phyloP scores from a whole-genome alignment of 1,284 basidiomycete genomes.

The Polyporus tsugae region DNA sequence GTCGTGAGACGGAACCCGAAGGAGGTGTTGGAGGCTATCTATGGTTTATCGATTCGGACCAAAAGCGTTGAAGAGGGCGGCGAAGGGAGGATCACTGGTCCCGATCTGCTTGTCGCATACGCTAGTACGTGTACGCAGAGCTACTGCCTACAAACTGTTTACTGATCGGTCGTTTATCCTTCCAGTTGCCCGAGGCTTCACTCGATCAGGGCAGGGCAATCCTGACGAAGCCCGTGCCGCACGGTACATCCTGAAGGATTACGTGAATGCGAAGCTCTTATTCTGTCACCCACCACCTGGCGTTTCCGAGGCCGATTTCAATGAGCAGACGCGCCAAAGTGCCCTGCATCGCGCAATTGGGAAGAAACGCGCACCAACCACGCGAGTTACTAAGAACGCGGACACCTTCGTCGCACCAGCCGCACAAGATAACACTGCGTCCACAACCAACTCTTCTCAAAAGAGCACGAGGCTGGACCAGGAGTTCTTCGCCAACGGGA shows the following conservation, averaged over 20 bases:
- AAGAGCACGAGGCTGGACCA: slow-evolving; percentile 81
- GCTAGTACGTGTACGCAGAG: slow-evolving; percentile 73
- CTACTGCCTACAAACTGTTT: not conserved
- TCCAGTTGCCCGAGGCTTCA: slow-evolving; percentile 92
- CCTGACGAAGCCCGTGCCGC: slow-evolving; percentile 97
- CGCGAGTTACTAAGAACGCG: slow-evolving; percentile 83
- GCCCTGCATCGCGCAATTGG: slow-evolving; percentile 66
- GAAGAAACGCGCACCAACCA: slow-evolving; percentile 87
- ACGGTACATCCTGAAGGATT: slow-evolving; percentile 96
- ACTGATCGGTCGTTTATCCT: slow-evolving; percentile 20
- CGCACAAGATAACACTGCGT: slow-evolving; percentile 41
- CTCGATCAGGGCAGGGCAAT: slow-evolving; percentile 94
- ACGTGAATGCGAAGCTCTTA: slow-evolving; percentile 93
- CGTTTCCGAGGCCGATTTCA: slow-evolving; percentile 78
- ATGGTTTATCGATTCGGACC: slow-evolving; percentile 85
- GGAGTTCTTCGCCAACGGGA: slow-evolving; percentile 79
- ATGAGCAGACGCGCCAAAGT: slow-evolving; percentile 73
- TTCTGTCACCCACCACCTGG: slow-evolving; percentile 91
- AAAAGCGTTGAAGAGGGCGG: slow-evolving; percentile 86
- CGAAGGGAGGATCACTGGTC: slow-evolving; percentile 79
- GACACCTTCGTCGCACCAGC: slow-evolving; percentile 74
- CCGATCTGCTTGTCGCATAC: slow-evolving; percentile 89
- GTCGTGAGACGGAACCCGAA: slow-evolving; percentile 86
- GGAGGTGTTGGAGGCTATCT: slow-evolving; percentile 88
- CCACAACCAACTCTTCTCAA: slow-evolving; percentile 38